phyloP scores from a whole-genome alignment of 352 stramenopile species.

The Pythium utonaiense region DNA sequence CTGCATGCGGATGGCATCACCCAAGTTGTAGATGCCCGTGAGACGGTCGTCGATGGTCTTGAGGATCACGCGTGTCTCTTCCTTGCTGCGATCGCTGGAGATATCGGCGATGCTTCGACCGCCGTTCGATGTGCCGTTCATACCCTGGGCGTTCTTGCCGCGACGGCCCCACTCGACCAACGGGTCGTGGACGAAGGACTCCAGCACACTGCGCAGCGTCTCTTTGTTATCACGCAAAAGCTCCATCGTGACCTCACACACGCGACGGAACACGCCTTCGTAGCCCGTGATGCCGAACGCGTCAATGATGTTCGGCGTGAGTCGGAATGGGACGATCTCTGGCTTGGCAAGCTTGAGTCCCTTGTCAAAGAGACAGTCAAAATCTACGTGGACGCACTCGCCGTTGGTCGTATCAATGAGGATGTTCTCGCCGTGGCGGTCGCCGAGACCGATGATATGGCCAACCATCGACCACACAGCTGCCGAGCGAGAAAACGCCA shows the following conservation, averaged over 20 bases:
- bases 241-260: conserved; percentile 89
- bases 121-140: conserved; percentile 21
- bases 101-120: conserved; percentile 44
- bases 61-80: conserved; percentile 84
- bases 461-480: conserved; percentile 98
- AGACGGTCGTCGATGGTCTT: conserved; percentile 90
- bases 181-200: conserved; percentile 99
- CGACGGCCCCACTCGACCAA: conserved; percentile 89
- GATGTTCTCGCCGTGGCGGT: conserved; percentile 99
- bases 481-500: conserved; percentile 78
- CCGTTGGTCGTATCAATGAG: conserved; percentile 96
- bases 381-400: conserved; percentile 99
- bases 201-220: conserved; percentile 97
- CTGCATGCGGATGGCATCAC: conserved; percentile 67
- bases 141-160: conserved; percentile 61
- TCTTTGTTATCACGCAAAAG: conserved; percentile 95
- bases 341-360: conserved; percentile 93
- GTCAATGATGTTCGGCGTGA: conserved; percentile 99
- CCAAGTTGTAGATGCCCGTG: conserved; percentile 91
- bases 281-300: conserved; percentile 97
- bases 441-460: conserved; percentile 92
- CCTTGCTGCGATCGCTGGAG: conserved; percentile 73
- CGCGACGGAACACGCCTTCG: conserved; percentile 93
- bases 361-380: conserved; percentile 99
- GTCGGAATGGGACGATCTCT: conserved; percentile 99